A percentile compares a stretch with the other conserved stretches of the same genome.
phyloP scores from a whole-genome alignment of 2,329 filamentous ascomycete genomes.

The Cercospora janseana region DNA sequence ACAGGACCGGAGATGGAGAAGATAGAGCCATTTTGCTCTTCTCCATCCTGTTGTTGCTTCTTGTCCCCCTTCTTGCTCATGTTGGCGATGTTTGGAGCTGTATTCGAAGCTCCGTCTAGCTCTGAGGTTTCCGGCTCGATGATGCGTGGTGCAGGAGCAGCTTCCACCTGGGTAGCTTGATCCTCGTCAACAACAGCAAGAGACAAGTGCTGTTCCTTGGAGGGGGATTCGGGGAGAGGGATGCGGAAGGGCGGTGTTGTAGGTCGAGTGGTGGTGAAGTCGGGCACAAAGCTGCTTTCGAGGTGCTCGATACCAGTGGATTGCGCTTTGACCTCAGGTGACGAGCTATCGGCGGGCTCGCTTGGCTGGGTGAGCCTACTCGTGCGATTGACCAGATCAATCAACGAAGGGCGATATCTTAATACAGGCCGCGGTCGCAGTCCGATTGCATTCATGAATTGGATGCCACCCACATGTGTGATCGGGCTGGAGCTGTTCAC shows the following conservation, averaged over 20 bases:
- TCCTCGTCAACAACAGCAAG: constrained; percentile 10
- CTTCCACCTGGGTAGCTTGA: constrained; percentile 17
- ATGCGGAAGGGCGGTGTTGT: constrained; percentile 21
- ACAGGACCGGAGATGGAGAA: constrained; percentile 81
- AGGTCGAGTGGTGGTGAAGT: constrained; percentile 17
- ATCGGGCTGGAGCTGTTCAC: background rate
- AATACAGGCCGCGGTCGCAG: constrained; percentile 1
- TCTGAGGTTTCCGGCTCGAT: constrained; percentile 20
- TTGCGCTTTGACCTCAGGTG: constrained; percentile 3
- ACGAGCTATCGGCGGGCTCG: constrained; percentile 15
- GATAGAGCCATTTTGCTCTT: constrained; percentile 62
- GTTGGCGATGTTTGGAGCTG: constrained; percentile 27
- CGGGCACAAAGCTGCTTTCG: constrained; percentile 9
- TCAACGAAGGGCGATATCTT: constrained; percentile 53
- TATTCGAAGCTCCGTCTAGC: constrained; percentile 18
- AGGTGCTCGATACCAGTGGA: constrained; percentile 8
- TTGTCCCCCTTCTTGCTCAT: constrained; percentile 37
- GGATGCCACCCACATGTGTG: background rate
- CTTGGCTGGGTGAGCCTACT: constrained; percentile 34
- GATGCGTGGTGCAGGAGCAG: constrained; percentile 10
- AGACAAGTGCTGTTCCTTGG: constrained; percentile 13
- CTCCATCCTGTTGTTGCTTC: constrained; percentile 46
- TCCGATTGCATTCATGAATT: constrained; percentile 6
- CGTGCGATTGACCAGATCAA: constrained; percentile 58
- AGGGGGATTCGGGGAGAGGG: constrained; percentile 25